Evolutionary conservation across 495 filamentous ascomycete genomes (phyloP), one percentile per base, ranked within the genome.

Genomic region (Hypoxylon crocopeplum): DNA sequence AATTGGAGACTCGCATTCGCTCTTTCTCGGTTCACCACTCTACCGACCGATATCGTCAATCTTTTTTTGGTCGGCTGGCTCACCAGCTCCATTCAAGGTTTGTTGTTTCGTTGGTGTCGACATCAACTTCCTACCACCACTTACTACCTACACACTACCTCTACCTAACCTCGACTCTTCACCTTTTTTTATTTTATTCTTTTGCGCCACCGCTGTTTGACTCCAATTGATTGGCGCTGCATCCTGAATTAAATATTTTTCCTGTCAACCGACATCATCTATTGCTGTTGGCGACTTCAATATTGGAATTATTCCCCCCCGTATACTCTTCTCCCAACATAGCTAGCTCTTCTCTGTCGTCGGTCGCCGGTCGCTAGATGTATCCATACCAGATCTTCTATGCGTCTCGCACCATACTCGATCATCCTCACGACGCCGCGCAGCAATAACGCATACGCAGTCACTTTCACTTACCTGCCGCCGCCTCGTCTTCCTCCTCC

Each of bases 11-110:
- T 27, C 19, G 16, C 12, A 48, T 49, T 54, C n/a, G 44, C 44
- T 42, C 44, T 38, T 59, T 49, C 39, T 66, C 68, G 64, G 68
- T 48, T 65, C 46, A 65, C 64, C 51, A 56, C 68, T 56, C 56
- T 68, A 59, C 64, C 67, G 67, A 69, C 67, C 54, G 64, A 64
- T 60, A 68, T 59, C 60, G 61, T 58, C 61, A 66, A 49, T 62
- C 56, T 50, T 56, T 62, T 57, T 64, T 46, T 49, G 22, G 52
- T 62, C 50, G 38, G 53, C 40, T 48, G 42, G 36, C 37, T 59
- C 45, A 52, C 13, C 33, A 46, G 19, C 36, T 19, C 29, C 37
- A 36, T 20, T 1, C 48, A 50, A 37, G 24, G 3, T 27, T 8
- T 27, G 45, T 53, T 53, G 30, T 34, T 40, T 25, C 32, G 40